phyloP scores from a whole-genome alignment of 2,329 filamentous ascomycete genomes.

The Alternaria dauci region DNA sequence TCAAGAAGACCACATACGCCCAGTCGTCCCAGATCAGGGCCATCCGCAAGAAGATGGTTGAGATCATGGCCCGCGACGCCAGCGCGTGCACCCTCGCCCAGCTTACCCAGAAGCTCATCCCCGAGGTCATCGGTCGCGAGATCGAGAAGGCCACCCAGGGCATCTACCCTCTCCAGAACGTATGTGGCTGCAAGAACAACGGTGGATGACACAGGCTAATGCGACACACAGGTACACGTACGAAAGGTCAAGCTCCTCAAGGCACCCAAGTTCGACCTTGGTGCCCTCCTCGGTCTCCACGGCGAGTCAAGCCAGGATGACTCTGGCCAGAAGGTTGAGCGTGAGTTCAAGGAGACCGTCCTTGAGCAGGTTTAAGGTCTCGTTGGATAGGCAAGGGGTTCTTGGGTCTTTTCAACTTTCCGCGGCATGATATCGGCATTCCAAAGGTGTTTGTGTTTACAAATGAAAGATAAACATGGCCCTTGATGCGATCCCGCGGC shows the following conservation, averaged over 20 bases:
- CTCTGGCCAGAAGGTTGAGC: conserved; percentile 93
- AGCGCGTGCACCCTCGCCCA: conserved; percentile 92
- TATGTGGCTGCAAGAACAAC: conserved; percentile 56
- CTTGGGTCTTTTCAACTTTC: conserved; percentile 51
- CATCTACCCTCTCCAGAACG: conserved; percentile 99
- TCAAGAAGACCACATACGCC: conserved; percentile 99
- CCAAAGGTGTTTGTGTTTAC: conserved; percentile 55
- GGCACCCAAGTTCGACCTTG: conserved; percentile 98
- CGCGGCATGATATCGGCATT: conserved; percentile 53
- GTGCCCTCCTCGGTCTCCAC: conserved; percentile 93
- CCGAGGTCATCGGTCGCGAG: conserved; percentile 98
- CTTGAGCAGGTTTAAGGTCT: conserved; percentile 85
- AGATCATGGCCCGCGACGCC: conserved; percentile 98
- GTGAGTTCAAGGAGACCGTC: conserved; percentile 99
- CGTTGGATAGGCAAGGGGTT: conserved; percentile 50
- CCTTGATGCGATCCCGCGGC: conserved; percentile 44
- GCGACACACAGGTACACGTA: conserved; percentile 82
- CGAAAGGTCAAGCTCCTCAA: conserved; percentile 99
- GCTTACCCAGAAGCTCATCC: conserved; percentile 98
- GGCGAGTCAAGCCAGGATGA: conserved; percentile 97
- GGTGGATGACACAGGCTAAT: conserved; percentile 30
- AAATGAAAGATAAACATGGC: conserved; percentile 52
- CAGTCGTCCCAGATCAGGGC: conserved; percentile 95
- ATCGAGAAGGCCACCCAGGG: conserved; percentile 99
- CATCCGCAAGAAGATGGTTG: conserved; percentile 99